Evolutionary conservation across 371 early-diverging fungal genomes (phyloP), one percentile per base, ranked within the genome.

Genomic region (Coemansia sp.): DNA sequence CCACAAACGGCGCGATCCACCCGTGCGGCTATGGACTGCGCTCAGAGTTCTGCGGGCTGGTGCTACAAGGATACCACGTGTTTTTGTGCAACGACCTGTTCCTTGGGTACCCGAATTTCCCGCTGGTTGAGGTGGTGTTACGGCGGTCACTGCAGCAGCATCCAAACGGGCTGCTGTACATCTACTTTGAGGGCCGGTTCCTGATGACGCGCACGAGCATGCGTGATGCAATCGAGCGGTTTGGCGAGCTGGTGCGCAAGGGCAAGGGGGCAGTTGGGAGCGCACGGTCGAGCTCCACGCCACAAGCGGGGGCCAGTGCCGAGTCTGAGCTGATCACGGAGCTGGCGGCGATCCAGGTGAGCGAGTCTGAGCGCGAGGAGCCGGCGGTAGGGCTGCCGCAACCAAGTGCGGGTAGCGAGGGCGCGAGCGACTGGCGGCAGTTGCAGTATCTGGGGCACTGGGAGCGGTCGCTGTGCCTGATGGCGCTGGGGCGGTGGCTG

Each of bases 391-490:
- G 14, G n/a, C 65, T 38, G 12, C 32, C 48, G 10, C 33, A 29
- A 16, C 29, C 60, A 16, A 31, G 47, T 55, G 49, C 40, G 62
- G 62, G 14, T 2, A 69, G 77, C 36, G 87, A 88, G 16, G 9
- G 12, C 36, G 8, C 43, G 47, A 75, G 76, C 31, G 88, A 89
- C n/a, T 91, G 90, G 91, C 80, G 82, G 29, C 90, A 89, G 69
- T 77, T 91, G 51, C 82, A 83, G 46, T 90, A 91, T 55, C 82
- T 89, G 61, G 88, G 90, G 32, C 85, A 85, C 63, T 91, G 92
- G 92, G 90, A 91, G 55, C 64, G 65, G 29, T 64, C 72, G 32
- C 47, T 77, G 24, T 77, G 72, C 40, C 53, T 53, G 29, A 75
- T 80, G 71, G 18, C 75, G 29, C 67, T 84, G 37, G 77, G 81